Evolutionary conservation across 2,329 filamentous ascomycete genomes (phyloP), one percentile per base, ranked within the genome.

Genomic region (Fusarium sp.): DNA sequence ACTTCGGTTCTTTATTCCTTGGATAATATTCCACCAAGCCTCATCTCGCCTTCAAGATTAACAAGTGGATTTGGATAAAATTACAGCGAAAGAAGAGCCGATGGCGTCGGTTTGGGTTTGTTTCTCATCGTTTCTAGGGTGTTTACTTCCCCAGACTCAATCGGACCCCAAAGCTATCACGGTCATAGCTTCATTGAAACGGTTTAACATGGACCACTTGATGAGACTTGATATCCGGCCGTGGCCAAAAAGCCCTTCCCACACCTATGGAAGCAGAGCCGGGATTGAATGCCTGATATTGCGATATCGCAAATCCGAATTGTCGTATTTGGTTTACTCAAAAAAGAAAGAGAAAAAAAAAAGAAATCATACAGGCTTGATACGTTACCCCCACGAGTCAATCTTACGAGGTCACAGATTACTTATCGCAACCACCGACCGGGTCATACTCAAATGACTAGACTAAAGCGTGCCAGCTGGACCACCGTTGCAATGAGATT

Each of bases 11-110:
- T 46, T 44, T 45, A 52, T 59, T 52, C 51, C 46, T 68, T 55
- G 55, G 51, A 63, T 34, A 47, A 58, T 50, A 39, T 62, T 70
- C 63, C 52, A 51, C 61, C 44, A 50, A 72, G 61, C 50, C 64
- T 75, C 71, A 75, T 75, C 65, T 74, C 73, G 65, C 62, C 62
- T 73, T 72, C 61, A 65, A 61, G 22, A 74, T 74, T 69, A 67
- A 56, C 58, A 69, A 62, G 73, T 75, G 73, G 73, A 50, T 52
- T 70, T 44, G 13, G 9, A 19, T 62, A 62, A 75, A 62, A 75
- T 75, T 75, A 71, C 58, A 69, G 60, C 71, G 73, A 74, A 62
- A 67, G 26, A 71, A 68, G 52, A 71, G 67, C 73, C 71, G 71
- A 43, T 62, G 67, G 67, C 67, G 62, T 65, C 57, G 40, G 47